Conservation (phyloP, 441 rosid genomes). For the Raphanus hybrid region DNA sequence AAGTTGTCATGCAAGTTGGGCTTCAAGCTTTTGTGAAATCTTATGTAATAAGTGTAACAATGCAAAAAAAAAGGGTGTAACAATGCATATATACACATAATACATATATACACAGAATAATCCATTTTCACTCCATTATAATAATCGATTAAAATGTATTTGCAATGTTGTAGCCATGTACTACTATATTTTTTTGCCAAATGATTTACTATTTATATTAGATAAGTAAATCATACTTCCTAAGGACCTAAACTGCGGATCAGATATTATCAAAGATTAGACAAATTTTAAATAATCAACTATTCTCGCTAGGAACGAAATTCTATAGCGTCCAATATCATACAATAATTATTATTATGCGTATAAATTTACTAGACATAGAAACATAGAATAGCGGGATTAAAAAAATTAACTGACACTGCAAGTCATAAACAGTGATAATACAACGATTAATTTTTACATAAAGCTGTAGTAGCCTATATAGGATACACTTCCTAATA, state of each 20-base stretch:
- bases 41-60: neutral
- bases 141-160: neutral
- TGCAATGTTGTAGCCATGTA: neutral
- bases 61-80: neutral
- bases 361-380: conserved; percentile 24
- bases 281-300: neutral
- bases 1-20: conserved; percentile 43
- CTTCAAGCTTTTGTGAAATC: conserved; percentile 30
- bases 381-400: neutral
- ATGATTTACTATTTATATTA: neutral
- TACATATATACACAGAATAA: neutral
- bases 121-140: neutral
- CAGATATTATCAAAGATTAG: conserved; percentile 13
- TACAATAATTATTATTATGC: conserved; percentile 25
- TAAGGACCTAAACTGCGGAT: conserved; percentile 24
- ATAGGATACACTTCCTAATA: neutral
- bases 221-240: too few species aligned
- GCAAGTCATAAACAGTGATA: neutral
- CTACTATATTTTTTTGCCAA: neutral
- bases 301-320: conserved; percentile 16
- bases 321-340: conserved; percentile 32
- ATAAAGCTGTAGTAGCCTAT: neutral
- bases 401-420: neutral
- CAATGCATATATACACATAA: neutral
- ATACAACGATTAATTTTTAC: neutral